Base-by-base conservation (phyloP, 192 early-diverging fungal species). In the Coemansia sp. region DNA sequence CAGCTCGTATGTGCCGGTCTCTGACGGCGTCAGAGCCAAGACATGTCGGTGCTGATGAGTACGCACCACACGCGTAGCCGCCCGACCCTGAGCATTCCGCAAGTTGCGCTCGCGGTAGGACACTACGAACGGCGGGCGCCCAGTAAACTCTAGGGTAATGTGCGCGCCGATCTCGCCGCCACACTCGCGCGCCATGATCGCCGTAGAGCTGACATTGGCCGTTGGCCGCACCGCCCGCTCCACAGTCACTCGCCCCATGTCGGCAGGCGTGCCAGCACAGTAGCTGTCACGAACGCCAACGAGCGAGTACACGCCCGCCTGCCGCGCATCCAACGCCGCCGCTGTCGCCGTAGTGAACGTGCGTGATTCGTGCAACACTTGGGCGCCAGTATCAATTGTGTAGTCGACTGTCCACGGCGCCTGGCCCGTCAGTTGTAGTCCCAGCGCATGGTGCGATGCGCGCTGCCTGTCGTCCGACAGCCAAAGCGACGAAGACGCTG, bases 141-240 rank as follows among this genome's bases (percentile, higher is more conserved):
- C 82, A 0, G 67, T 17, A 44, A 84, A 69, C 71, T 84, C 74
- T 32, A 84, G 64, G 4, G 64, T 72, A 9, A 84, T 26, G 62
- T 74, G 66, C 4, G 74, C 74, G 43, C 82, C 82, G 26, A 84
- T 80, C 42, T 70, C 74, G 17, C 82, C 82, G 32, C 70, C 82
- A 40, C 82, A 84, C 47, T 78, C 82, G 39, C 65, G 75, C n/a
- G 82, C 73, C 30, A 69, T 80, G 17, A 84, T 76, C 2, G 82
- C 63, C 40, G 68, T 50, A 32, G 82, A 62, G n/a, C 66, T 67
- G 32, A 84, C 49, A 28, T 67, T 74, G 21, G 65, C 63, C 4
- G 40, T n/a, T 7, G 82, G 82, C 39, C 35, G 49, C 11, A 67
- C 62, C 6, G 77, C 67, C 3, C 39, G 63, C n/a, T 62, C 69